Evolutionary conservation across 441 rosid genomes (phyloP).

Genomic region (Gossypium armourianum): DNA sequence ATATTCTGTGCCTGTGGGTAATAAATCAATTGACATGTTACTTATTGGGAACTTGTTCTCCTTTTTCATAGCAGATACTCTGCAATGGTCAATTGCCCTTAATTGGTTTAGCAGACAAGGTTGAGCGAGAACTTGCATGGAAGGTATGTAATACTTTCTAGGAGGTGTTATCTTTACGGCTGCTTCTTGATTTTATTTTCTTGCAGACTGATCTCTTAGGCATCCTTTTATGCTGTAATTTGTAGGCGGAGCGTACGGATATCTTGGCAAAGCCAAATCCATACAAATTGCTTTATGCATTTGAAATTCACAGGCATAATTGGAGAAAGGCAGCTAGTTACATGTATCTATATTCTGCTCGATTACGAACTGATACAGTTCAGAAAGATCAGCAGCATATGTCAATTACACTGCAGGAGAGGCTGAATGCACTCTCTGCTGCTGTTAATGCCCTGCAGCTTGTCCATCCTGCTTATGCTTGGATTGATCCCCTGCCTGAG

Average conservation of each 20-base stretch:
- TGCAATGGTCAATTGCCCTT: constrained; percentile 84
- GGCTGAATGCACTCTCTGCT: constrained; percentile 81
- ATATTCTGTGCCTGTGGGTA: neutral
- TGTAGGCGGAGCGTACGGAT: constrained; percentile 78
- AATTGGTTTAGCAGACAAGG: constrained; percentile 75
- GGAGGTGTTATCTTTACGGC: constrained; percentile 14
- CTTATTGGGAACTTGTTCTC: neutral
- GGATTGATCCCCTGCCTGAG: constrained; percentile 62
- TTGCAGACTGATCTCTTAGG: constrained; percentile 12
- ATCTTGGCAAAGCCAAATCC: constrained; percentile 65
- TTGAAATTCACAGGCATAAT: constrained; percentile 82
- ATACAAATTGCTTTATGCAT: constrained; percentile 85
- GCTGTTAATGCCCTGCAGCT: constrained; percentile 81
- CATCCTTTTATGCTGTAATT: constrained; percentile 20
- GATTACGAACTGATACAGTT: constrained; percentile 56
- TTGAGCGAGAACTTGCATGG: constrained; percentile 88
- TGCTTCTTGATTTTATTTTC: constrained; percentile 15
- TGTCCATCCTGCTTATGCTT: constrained; percentile 71
- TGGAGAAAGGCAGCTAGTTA: constrained; percentile 89
- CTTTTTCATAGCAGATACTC: constrained; percentile 44
- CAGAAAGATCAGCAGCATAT: constrained; percentile 45
- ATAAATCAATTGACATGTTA: neutral
- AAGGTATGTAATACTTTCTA: constrained; percentile 46
- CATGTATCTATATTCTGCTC: constrained; percentile 64
- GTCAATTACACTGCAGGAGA: constrained; percentile 60